Evolutionary conservation across 2,329 filamentous ascomycete genomes (phyloP), one percentile per base, ranked within the genome.

Genomic region (Trichoderma oligosporum): DNA sequence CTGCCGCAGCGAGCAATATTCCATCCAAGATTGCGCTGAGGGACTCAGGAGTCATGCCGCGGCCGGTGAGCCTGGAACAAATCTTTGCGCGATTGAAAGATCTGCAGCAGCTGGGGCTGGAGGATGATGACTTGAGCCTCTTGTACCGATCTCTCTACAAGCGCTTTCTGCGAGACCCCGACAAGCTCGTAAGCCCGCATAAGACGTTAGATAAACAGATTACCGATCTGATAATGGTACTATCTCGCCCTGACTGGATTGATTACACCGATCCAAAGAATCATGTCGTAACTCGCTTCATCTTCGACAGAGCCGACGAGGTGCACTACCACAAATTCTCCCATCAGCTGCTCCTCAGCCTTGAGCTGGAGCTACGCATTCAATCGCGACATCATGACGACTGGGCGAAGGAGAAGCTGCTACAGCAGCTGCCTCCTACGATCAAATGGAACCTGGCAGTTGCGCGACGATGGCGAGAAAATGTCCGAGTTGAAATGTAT

Each of bases 381-480:
- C 82, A 86, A 64, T 84, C 82, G 1, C 75, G 74, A 24, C 74
- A 80, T 48, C 84, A 88, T 68, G 74, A 75, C n/a, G 82, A 83
- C 24, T 80, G 78, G 72, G 80, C 83, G 35, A 88, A 85, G 70
- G 80, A 85, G 63, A 84, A 83, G 64, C 75, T 90, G 44, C 73
- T 88, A 27, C 71, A 74, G 24, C 82, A 86, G 65, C 80, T 90
- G 24, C 87, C 88, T 4, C 85, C 87, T 0, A 84, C 81, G 31
- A 85, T 91, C 42, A 82, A 84, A 60, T 90, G 87, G 86, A 83
- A 85, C 67, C 70, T 91, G 38, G 87, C 87, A 1, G 75, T 91
- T n/a, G 87, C 87, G 18, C 80, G 86, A 63, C 79, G 86, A 46
- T 91, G 88, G 88, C 77, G 83, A 48, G 83, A 88, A 58, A 83